Conservation (phyloP, 495 filamentous ascomycete genomes). For the Penicillium manginii region DNA sequence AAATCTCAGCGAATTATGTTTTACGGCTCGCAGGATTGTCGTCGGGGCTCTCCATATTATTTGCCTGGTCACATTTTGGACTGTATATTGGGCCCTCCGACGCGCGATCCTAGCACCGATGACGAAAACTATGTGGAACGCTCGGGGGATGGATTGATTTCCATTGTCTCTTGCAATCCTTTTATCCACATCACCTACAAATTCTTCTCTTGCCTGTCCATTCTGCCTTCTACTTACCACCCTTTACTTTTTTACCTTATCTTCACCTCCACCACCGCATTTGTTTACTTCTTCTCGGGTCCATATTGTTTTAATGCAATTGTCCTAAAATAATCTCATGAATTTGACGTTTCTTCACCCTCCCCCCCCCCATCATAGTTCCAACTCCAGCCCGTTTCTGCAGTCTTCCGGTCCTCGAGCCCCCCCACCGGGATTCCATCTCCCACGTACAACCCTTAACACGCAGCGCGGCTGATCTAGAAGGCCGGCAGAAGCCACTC, state of each 20-base stretch:
- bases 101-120: conserved; percentile 14
- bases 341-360: conserved; percentile 8
- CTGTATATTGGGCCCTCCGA: conserved; percentile 14
- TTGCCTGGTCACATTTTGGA: conserved; percentile 17
- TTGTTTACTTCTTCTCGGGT: conserved; percentile 33
- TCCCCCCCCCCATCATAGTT: background rate
- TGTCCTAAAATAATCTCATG: conserved; percentile 22
- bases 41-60: conserved; percentile 1
- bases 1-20: background rate
- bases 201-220: conserved; percentile 13
- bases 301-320: conserved; percentile 34
- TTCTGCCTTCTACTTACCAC: conserved; percentile 11
- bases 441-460: background rate
- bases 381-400: conserved; percentile 3
- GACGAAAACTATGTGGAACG: conserved; percentile 22
- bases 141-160: conserved; percentile 24
- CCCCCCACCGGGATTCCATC: conserved; percentile 2
- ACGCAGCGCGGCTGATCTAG: background rate
- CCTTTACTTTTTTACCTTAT: conserved; percentile 2
- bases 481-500: background rate
- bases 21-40: conserved; percentile 2
- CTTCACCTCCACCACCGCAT: background rate
- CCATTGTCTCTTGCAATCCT: conserved; percentile 17
- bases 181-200: conserved; percentile 11
- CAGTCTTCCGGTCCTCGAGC: conserved; percentile 17